Percentiles rank a stretch among this genome's conserved stretches.
Conservation (phyloP, 306 rosid genomes). For the Prunus armeniaca region DNA sequence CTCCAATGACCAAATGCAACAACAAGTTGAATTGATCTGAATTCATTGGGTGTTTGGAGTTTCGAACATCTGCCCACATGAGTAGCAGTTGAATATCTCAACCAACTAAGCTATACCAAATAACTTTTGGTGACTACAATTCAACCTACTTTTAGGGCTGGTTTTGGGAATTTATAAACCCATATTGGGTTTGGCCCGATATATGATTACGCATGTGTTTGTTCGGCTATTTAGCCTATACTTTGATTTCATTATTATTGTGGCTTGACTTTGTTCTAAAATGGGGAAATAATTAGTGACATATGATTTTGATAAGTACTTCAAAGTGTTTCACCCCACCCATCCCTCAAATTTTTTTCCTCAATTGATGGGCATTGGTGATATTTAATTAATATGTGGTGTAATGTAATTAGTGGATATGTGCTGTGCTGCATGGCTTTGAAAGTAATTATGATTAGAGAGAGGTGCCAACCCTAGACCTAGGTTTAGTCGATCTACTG, state of each 20-base stretch:
- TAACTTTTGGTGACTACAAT: too few species aligned
- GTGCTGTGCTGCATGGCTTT: background rate
- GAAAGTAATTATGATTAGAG: slow-evolving; percentile 1
- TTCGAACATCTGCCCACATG: too few species aligned
- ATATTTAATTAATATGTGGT: background rate
- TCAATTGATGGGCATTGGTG: background rate
- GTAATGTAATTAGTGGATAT: slow-evolving; percentile 6
- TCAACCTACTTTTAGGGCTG: too few species aligned
- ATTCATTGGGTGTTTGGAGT: too few species aligned
- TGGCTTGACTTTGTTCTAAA: slow-evolving; percentile 29
- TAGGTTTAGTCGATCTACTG: slow-evolving; percentile 3
- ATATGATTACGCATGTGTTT: too few species aligned
- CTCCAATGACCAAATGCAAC: too few species aligned
- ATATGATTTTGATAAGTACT: slow-evolving; percentile 41
- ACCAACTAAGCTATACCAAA: too few species aligned
- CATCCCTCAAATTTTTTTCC: background rate
- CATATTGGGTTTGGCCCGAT: too few species aligned
- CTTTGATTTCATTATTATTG: background rate
- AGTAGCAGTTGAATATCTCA: too few species aligned
- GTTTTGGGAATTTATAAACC: too few species aligned
- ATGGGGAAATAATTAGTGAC: slow-evolving; percentile 22
- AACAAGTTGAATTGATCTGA: too few species aligned
- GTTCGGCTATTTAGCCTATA: too few species aligned
- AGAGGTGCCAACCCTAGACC: slow-evolving; percentile 13
- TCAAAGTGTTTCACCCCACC: background rate